Evolutionary conservation across 192 early-diverging fungal genomes (phyloP), one percentile per base, ranked within the genome.

Genomic region (Coemansia sp.): DNA sequence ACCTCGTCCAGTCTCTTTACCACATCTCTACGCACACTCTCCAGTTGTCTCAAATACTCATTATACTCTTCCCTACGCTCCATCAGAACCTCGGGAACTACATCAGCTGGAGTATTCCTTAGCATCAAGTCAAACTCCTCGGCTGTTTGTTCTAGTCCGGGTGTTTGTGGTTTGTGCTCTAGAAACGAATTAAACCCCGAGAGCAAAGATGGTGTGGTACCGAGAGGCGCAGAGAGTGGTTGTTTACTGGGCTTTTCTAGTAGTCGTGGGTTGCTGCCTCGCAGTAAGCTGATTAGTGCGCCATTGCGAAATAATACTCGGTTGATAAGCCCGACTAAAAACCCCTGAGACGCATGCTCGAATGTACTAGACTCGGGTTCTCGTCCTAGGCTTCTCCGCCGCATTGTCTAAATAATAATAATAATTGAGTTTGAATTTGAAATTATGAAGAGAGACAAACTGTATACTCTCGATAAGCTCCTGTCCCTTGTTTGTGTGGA

Each of bases 181-280:
- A 82, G 27, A 60, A 72, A 71, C 34, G 75, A 47, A 18, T 41
- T 74, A 51, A 77, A 82, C 9, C 80, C 80, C 2, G 80, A 71
- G 1, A 82, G 57, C 51, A 82, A 63, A 52, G 80, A 74, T n/a
- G 75, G 69, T 59, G 72, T 60, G 1, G 65, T 59, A 13, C 59
- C 72, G 0, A 78, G 16, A 3, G 65, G 75, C 2, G 43, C 3
- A 47, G 43, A 13, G 74, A n/a, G 20, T 42, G 52, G 13, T 65
- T 44, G 27, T 44, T 41, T 36, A 69, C 59, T 27, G 65, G 44
- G 12, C 24, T 18, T 34, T 11, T 44, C 52, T 13, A 67, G 31
- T 0, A 70, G 57, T 1, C 65, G 54, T 10, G 46, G 20, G 61
- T 41, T 59, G 51, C 72, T 59, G 51, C 72, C 36, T 15, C 67